These are phyloP conservation scores for Adenanthera pavonina DNA, from an alignment of 306 rosid genomes.

Conservation along the genomic window DNA sequence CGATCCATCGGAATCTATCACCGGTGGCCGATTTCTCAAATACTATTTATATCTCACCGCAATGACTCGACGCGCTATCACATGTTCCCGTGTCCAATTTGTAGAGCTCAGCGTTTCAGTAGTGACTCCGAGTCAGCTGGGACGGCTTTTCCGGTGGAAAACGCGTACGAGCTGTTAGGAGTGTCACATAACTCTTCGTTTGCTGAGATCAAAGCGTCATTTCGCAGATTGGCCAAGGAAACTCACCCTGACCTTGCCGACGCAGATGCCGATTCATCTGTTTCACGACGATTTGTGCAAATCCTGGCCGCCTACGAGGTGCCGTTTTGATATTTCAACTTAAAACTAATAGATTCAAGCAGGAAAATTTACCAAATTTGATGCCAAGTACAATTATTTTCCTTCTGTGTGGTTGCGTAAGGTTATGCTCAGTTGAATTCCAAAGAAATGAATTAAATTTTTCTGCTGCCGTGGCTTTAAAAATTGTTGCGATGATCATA, in stretches of 20 bases:
- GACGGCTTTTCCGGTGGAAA: constrained; percentile 57
- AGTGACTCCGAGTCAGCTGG: constrained; percentile 55
- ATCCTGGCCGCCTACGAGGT: constrained; percentile 97
- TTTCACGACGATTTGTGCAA: constrained; percentile 78
- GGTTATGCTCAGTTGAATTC: not conserved
- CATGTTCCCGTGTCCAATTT: constrained; percentile 35
- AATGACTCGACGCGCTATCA: constrained; percentile 26
- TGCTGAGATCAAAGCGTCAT: constrained; percentile 81
- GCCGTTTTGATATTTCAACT: not conserved
- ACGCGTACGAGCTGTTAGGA: constrained; percentile 82
- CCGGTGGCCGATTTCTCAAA: constrained; percentile 35
- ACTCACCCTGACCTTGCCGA: constrained; percentile 95
- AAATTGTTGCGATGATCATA: not conserved
- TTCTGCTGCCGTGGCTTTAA: not conserved
- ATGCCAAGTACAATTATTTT: not conserved
- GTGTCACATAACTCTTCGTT: constrained; percentile 78
- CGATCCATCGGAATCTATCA: constrained; percentile 29
- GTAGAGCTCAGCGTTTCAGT: constrained; percentile 51
- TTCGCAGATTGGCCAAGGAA: constrained; percentile 89
- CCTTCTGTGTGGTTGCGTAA: not conserved
- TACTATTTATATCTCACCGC: constrained; percentile 33
- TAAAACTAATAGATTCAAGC: not conserved
- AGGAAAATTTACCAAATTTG: not conserved
- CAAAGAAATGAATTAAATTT: not conserved
- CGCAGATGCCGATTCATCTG: constrained; percentile 59